Evolutionary conservation across 192 early-diverging fungal species (phyloP).

Genomic region (Bifiguratus adelaidae): DNA sequence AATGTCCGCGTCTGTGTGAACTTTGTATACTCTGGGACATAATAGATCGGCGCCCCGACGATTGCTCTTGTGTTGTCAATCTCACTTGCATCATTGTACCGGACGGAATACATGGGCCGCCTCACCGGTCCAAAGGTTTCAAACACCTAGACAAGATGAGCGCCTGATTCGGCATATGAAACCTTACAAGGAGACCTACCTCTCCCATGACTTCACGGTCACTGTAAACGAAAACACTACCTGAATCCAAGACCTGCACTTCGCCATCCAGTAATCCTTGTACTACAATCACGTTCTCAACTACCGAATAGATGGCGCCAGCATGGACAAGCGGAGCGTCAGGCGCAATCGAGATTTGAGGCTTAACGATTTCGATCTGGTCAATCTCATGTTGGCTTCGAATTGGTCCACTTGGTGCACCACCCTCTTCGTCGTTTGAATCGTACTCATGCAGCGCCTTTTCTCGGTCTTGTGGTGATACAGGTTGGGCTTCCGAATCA

Average conservation of each 20-base stretch:
- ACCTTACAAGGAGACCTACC: conserved; percentile 24
- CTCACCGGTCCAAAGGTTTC: conserved; percentile 91
- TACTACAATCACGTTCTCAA: conserved; percentile 67
- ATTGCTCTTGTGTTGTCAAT: conserved; percentile 34
- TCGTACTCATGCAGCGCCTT: too few relatives aligned
- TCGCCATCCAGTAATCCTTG: conserved; percentile 32
- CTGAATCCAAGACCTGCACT: conserved; percentile 59
- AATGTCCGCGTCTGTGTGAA: conserved; percentile 58
- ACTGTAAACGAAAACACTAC: conserved; percentile 54
- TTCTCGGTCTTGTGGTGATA: too few relatives aligned
- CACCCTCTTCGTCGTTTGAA: conserved; percentile 24
- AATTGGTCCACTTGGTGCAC: conserved; percentile 4
- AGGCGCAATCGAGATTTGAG: conserved; percentile 30
- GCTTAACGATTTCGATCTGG: conserved; percentile 31
- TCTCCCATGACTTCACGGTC: conserved; percentile 53
- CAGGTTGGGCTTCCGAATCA: too few relatives aligned
- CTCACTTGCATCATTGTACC: conserved; percentile 54
- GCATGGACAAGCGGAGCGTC: conserved; percentile 37
- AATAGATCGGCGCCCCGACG: conserved; percentile 46
- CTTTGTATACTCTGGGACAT: conserved; percentile 45
- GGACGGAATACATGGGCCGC: conserved; percentile 72
- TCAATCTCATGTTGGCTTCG: conserved; percentile 53
- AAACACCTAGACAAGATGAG: conserved; percentile 37
- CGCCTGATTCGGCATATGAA: background rate
- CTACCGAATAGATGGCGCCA: conserved; percentile 57